Evolutionary conservation across 2,329 filamentous ascomycete genomes (phyloP).

Genomic region (Mycocentrospora acerina): DNA sequence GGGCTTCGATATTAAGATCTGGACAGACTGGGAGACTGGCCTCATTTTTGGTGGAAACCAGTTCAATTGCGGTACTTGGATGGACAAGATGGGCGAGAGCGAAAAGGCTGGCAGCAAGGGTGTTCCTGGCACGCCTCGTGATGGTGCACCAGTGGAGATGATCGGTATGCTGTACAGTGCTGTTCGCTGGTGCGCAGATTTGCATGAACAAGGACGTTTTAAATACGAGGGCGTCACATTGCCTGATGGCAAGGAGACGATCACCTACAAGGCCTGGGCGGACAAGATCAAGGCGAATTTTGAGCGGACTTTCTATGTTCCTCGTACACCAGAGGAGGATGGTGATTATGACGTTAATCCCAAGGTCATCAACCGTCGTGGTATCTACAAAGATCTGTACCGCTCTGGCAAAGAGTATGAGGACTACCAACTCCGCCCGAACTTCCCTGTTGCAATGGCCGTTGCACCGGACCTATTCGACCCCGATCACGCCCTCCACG

Average conservation of each 20-base stretch:
- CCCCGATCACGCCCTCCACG: constrained; percentile 72
- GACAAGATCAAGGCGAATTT: constrained; percentile 79
- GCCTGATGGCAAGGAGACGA: constrained; percentile 55
- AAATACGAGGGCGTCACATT: constrained; percentile 72
- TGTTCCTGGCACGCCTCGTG: constrained; percentile 91
- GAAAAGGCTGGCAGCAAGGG: constrained; percentile 88
- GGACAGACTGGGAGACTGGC: constrained; percentile 87
- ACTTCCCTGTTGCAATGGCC: constrained; percentile 94
- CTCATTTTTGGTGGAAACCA: constrained; percentile 94
- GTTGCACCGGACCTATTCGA: constrained; percentile 89
- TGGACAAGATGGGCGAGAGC: constrained; percentile 99
- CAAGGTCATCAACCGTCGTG: constrained; percentile 78
- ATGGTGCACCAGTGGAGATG: constrained; percentile 93
- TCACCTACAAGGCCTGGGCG: constrained; percentile 80
- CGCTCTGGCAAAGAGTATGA: constrained; percentile 92
- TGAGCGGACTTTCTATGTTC: constrained; percentile 89
- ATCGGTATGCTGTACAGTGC: constrained; percentile 91
- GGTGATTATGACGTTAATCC: constrained; percentile 77
- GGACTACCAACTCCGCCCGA: constrained; percentile 93
- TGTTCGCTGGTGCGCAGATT: constrained; percentile 72
- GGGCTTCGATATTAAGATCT: constrained; percentile 89
- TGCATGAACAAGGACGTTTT: constrained; percentile 70
- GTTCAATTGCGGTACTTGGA: constrained; percentile 96
- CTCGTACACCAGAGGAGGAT: constrained; percentile 69
- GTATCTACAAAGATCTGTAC: constrained; percentile 98